Percentiles rank a stretch among this genome's conserved stretches.
phyloP scores from a whole-genome alignment of 768 basidiomycete genomes.

The Termitomyces sp. region DNA sequence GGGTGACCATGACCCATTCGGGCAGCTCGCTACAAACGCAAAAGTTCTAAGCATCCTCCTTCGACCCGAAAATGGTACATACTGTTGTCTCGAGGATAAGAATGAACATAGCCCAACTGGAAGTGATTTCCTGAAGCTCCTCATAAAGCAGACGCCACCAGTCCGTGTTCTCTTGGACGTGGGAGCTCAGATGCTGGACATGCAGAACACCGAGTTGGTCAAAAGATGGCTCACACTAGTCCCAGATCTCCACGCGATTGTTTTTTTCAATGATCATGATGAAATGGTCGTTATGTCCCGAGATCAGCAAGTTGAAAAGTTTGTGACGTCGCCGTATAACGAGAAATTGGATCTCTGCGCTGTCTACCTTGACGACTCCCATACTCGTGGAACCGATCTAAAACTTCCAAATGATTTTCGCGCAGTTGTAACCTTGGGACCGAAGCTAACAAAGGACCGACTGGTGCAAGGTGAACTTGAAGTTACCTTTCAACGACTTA shows the following conservation, averaged over 20 bases:
- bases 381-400: conserved; percentile 50
- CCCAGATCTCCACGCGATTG: conserved; percentile 30
- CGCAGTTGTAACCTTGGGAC: conserved; percentile 48
- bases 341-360: conserved; percentile 34
- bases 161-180: conserved; percentile 51
- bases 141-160: conserved; percentile 33
- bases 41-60: conserved; percentile 36
- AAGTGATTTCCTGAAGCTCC: conserved; percentile 21
- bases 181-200: conserved; percentile 54
- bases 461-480: conserved; percentile 40
- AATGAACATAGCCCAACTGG: conserved; percentile 18
- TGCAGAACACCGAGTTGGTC: conserved; percentile 39
- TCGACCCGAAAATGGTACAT: conserved; percentile 36
- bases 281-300: conserved; percentile 30
- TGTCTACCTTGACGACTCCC: conserved; percentile 53
- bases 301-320: conserved; percentile 29
- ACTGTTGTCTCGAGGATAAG: conserved; percentile 21
- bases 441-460: conserved; percentile 49
- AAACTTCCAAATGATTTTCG: conserved; percentile 39
- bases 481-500: conserved; percentile 6
- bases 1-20: conserved; percentile 24
- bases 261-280: conserved; percentile 41
- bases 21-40: conserved; percentile 46
- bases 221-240: conserved; percentile 34
- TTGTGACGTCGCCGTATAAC: conserved; percentile 33